phyloP scores from a whole-genome alignment of 2,329 filamentous ascomycete species.

The Ophiognomonia clavigignenti-juglandacearum region DNA sequence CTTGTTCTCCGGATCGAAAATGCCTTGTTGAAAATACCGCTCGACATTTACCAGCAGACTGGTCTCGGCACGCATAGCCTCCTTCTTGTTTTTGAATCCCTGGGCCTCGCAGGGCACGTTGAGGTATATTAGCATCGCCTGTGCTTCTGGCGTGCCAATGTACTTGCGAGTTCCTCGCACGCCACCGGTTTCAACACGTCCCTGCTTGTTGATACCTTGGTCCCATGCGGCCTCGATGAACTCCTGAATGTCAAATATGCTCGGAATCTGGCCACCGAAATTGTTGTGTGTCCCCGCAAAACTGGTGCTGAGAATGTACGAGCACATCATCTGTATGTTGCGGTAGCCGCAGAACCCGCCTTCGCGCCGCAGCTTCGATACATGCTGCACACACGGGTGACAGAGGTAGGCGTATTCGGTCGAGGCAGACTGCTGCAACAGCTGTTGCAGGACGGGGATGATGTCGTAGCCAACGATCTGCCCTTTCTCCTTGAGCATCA shows the following conservation, averaged over 20 bases:
- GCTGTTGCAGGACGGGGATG: slow-evolving; percentile 55
- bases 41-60: slow-evolving; percentile 65
- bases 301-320: slow-evolving; percentile 63
- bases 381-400: slow-evolving; percentile 67
- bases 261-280: slow-evolving; percentile 61
- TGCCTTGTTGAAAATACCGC: slow-evolving; percentile 64
- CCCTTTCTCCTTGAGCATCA: slow-evolving; percentile 55
- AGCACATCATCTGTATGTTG: slow-evolving; percentile 88
- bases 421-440: slow-evolving; percentile 59
- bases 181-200: slow-evolving; percentile 77
- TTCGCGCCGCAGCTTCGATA: slow-evolving; percentile 77
- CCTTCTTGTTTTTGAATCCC: slow-evolving; percentile 47
- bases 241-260: slow-evolving; percentile 78
- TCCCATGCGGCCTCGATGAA: slow-evolving; percentile 88
- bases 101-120: slow-evolving; percentile 64
- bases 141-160: slow-evolving; percentile 89
- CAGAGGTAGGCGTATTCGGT: slow-evolving; percentile 76
- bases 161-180: slow-evolving; percentile 88
- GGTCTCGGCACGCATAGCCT: slow-evolving; percentile 40
- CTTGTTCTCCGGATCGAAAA: slow-evolving; percentile 47
- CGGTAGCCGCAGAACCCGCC: slow-evolving; percentile 93
- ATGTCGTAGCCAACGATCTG: slow-evolving; percentile 53
- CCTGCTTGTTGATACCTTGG: slow-evolving; percentile 69
- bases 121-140: slow-evolving; percentile 70
- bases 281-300: slow-evolving; percentile 50